Evolutionary conservation across 257 asterid genomes (phyloP), one percentile per base, ranked within the genome.

Genomic region (Nemophila menziesii): DNA sequence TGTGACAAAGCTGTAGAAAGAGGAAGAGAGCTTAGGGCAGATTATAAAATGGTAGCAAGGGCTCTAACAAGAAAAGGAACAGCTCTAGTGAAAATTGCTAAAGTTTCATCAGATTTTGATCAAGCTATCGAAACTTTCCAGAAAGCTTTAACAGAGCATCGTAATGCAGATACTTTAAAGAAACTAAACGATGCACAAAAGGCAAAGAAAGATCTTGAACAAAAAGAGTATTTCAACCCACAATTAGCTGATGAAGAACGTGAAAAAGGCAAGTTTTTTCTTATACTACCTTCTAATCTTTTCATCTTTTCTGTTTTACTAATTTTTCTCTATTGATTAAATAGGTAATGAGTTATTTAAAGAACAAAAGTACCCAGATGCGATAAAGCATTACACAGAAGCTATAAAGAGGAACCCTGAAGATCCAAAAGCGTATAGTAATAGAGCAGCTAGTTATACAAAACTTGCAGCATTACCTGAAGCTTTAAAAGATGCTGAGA

Each of bases 1-100:
- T 89, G 98, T 40, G 95, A 89, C 56, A 66, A 72, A 60, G 98
- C 98, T 39, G 94, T 89, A 17, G 98, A 89, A 63, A 84, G 92
- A 61, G 95, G 95, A 4, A 57, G 98, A 59, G 95, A 84, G 46
- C 60, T 89, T 38, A 84, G 95, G 59, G 64, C 87, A 0, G 98
- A 89, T 65, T 84, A 2, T 62, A 89, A 89, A 77, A 80, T 89
- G 94, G 16, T 89, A 16, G 92, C 98, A 21, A 75, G 86, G 74
- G 95, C 98, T 13, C 60, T 89, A 52, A 89, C 98, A 11, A 73
- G 98, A 43, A 89, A 89, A 64, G 98, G 98, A 26, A 67, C 82
- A 43, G 98, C 98, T 29, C 58, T 89, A 57, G 77, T 62, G 26
- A 89, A 89, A 65, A 60, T 74, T 80, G 92, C 92, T 5, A 84